Evolutionary conservation across 768 basidiomycete species (phyloP).

Genomic region (Pisolithus marmoratus): DNA sequence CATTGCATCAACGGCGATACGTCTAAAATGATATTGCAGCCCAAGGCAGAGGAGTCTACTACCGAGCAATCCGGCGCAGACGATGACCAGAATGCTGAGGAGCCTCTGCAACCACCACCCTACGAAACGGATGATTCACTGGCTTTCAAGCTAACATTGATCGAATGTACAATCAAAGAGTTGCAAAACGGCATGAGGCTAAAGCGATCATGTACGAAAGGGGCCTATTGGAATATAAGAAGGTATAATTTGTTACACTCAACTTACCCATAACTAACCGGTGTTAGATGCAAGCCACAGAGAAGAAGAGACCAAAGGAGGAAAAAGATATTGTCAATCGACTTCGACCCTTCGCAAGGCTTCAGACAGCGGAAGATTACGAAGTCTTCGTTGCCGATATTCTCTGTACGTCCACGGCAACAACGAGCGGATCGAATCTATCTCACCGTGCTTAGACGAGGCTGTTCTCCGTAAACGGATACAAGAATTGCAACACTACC

Average conservation of each 20-base stretch:
- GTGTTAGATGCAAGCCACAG: slow-evolving; percentile 77
- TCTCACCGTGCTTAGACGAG: slow-evolving; percentile 56
- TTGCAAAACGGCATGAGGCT: slow-evolving; percentile 77
- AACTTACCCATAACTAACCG: not conserved
- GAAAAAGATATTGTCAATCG: slow-evolving; percentile 88
- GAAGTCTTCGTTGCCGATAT: slow-evolving; percentile 85
- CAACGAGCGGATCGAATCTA: not conserved
- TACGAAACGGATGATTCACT: slow-evolving; percentile 82
- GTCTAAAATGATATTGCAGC: slow-evolving; percentile 19
- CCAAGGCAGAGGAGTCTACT: slow-evolving; percentile 43
- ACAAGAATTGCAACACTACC: slow-evolving; percentile 85
- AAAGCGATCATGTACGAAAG: slow-evolving; percentile 91
- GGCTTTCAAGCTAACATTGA: slow-evolving; percentile 78
- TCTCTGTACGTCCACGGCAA: slow-evolving; percentile 56
- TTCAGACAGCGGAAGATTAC: slow-evolving; percentile 89
- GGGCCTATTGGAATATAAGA: slow-evolving; percentile 89
- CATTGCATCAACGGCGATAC: slow-evolving; percentile 33
- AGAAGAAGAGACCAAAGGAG: slow-evolving; percentile 87
- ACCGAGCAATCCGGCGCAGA: slow-evolving; percentile 40
- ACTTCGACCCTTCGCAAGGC: slow-evolving; percentile 81
- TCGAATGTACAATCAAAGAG: slow-evolving; percentile 90
- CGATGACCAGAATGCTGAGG: slow-evolving; percentile 56
- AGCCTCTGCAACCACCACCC: slow-evolving; percentile 66
- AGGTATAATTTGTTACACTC: slow-evolving; percentile 47
- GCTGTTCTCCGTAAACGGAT: slow-evolving; percentile 82